Evolutionary conservation across 495 filamentous ascomycete species (phyloP), one percentile per base, ranked within the genome.

Genomic region (Chaetomium tenue): DNA sequence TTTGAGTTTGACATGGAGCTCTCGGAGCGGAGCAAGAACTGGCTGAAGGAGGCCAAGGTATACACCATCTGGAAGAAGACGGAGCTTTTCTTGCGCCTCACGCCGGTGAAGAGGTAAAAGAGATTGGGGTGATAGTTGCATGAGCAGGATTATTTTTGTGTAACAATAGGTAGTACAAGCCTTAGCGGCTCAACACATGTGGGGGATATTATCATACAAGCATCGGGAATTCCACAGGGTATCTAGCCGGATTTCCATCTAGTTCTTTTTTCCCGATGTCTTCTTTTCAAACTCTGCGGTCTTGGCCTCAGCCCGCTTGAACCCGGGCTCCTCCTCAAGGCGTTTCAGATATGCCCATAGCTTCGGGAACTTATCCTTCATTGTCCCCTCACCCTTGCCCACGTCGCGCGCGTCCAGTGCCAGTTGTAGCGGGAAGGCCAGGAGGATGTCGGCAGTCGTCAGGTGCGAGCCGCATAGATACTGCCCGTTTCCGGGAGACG

Each of bases 391-490:
- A 2, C 48, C 72, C 15, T 66, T 66, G 65, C 71, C 72, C 1
- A 58, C 50, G 18, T 71, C 70, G 37, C 73, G 66, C 3, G 66
- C 68, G 52, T 88, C 88, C 68, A 89, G 87, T 8, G 80, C 84
- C 3, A 83, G 83, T 30, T 86, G 80, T 12, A 96, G 72, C 0
- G 88, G 89, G 72, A 90, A 96, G 67, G 83, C 86, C 76, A 96
- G 78, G 69, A 94, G 71, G 47, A 97, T 89, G 72, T 97, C 93
- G 0, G 89, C 93, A 0, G 86, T 86, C 0, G 89, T 91, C 25
- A 97, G 78, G 55, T 86, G 75, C 15, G 78, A 75, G 6, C 92
- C 91, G 69, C 88, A 92, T 16, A 96, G 75, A 68, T 84, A 96
- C 16, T 79, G 73, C 3, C 90, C 90, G 9, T 81, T 80, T 16